Evolutionary conservation across 345 rosid species (phyloP).

Genomic region (Luvunga scandens): DNA sequence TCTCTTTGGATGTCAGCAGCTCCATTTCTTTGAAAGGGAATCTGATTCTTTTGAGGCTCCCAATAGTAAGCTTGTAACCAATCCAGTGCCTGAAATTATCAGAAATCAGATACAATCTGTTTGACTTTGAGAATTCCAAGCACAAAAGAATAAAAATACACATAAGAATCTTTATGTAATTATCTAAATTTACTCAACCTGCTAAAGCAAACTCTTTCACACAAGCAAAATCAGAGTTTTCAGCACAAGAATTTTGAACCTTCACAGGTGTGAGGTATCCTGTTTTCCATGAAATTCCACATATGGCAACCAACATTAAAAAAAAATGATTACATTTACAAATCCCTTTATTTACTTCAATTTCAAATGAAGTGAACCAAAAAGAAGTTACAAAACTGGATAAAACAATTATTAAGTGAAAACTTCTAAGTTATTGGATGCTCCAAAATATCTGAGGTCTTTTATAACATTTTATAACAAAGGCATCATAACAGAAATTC

Average conservation of each 20-base stretch:
- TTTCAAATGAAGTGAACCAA: background rate
- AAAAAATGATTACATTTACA: background rate
- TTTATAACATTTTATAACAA: background rate
- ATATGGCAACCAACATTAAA: background rate
- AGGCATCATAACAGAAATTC: background rate
- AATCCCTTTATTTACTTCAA: background rate
- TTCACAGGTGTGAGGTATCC: background rate
- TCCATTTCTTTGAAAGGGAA: constrained; percentile 55
- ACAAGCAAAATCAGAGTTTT: background rate
- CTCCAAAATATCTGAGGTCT: no score
- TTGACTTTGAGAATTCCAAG: background rate
- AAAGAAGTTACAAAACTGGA: no score
- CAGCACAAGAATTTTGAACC: background rate
- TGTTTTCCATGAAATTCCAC: background rate
- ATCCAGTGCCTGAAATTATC: constrained; percentile 62
- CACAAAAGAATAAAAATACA: background rate
- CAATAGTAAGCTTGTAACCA: constrained; percentile 84
- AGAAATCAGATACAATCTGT: constrained; percentile 3
- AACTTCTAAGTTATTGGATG: no score
- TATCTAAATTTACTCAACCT: background rate
- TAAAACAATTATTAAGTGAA: no score
- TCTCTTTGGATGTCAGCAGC: constrained; percentile 48
- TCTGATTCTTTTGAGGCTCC: constrained; percentile 68
- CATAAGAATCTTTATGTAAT: background rate
- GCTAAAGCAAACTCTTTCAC: background rate